Evolutionary conservation across 2,329 filamentous ascomycete species (phyloP).

Genomic region (Penicillium palitans): DNA sequence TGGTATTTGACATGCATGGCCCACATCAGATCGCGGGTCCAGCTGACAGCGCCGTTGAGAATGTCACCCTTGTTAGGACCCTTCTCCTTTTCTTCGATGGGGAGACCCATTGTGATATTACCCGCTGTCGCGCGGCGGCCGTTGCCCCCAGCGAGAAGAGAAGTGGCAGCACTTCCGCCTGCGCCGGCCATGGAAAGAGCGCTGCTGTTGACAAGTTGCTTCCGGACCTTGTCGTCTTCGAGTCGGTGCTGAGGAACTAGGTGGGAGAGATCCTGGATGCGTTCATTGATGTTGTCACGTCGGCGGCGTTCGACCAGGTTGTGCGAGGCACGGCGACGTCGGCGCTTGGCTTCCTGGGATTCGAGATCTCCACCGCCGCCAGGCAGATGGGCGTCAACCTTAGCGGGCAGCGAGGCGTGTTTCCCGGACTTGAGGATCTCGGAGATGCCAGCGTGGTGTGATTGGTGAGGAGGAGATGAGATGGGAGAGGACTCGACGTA

Average conservation of each 20-base stretch:
- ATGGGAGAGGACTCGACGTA: conserved; percentile 81
- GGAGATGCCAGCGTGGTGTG: conserved; percentile 71
- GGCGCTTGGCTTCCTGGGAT: conserved; percentile 89
- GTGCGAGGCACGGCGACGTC: conserved; percentile 87
- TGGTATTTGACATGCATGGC: conserved; percentile 85
- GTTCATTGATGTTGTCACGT: conserved; percentile 97
- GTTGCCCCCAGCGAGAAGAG: conserved; percentile 79
- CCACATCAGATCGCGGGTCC: conserved; percentile 98
- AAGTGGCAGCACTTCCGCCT: conserved; percentile 66
- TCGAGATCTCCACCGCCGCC: conserved; percentile 57
- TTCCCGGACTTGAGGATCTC: conserved; percentile 83
- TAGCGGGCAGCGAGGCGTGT: conserved; percentile 84
- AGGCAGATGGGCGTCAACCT: conserved; percentile 61
- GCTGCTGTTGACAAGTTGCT: conserved; percentile 89
- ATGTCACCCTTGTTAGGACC: conserved; percentile 99
- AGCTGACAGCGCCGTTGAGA: conserved; percentile 92
- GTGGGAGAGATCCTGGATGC: conserved; percentile 93
- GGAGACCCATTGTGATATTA: conserved; percentile 88
- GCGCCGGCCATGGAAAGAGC: conserved; percentile 77
- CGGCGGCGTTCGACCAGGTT: conserved; percentile 93
- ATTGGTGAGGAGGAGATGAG: conserved; percentile 66
- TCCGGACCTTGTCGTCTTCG: conserved; percentile 95
- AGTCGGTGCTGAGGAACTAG: conserved; percentile 88
- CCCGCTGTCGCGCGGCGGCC: conserved; percentile 76
- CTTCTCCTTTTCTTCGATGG: conserved; percentile 96